Evolutionary conservation across 345 rosid genomes (phyloP), one percentile per base, ranked within the genome.

Genomic region (Salix brachista): DNA sequence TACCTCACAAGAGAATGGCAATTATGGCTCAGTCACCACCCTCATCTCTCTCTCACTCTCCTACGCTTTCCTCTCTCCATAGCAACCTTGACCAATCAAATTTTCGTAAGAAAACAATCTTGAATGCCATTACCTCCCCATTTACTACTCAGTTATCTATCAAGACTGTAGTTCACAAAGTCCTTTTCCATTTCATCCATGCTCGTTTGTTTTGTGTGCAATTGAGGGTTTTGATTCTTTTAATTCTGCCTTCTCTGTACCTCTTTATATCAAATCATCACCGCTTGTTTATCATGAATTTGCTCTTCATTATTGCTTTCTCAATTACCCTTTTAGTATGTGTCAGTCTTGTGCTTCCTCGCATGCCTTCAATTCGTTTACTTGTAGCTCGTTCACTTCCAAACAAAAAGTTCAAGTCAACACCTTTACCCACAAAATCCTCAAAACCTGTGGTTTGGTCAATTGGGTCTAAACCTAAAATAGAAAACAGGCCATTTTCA

Each of bases 371-470:
- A 0, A 80, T 92, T 62, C 86, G 91, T n/a, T 82, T 85, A 54
- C 75, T 88, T 67, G 86, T 90, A 52, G 81, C 93, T 79, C 92
- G 92, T 4, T 88, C 90, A 34, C 74, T 90, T 5, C 87, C 91
- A 7, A 75, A 82, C 50, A 90, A 34, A 34, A 34, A 86, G 80
- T 74, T 88, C 56, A 72, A 78, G 42, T 75, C 86, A 56, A 65
- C 83, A 8, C 36, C 86, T 44, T 54, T 83, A 70, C 64, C 89
- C 2, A 76, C 85, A 44, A 81, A 84, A 48, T 74, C 84, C 60
- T 42, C 84, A 46, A 83, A 81, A 25, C 89, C 91, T 8, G 96
- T 92, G 48, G 85, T 91, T 42, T 92, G 97, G 96, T 92, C 97
- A 58, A 92, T 92, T 74, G 97, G 96, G 25, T 85, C 96, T 41